Evolutionary conservation across 169 alveolate genomes (phyloP).

Genomic region (Theileria equi): DNA sequence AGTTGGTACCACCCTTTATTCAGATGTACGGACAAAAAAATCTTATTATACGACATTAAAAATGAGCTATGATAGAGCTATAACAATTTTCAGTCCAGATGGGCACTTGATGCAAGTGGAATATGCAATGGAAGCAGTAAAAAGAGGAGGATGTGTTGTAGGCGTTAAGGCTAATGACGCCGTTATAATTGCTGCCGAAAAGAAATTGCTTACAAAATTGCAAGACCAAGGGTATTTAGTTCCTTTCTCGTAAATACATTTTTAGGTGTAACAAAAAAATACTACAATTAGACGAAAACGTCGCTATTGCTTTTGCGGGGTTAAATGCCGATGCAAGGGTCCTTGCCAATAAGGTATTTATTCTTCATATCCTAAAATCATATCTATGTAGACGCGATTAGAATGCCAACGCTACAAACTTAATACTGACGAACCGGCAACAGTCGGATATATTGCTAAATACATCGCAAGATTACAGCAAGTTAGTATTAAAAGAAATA

Average conservation of each 20-base stretch:
- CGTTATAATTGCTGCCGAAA: conserved; percentile 96
- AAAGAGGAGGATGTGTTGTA: conserved; percentile 93
- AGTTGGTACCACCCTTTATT: too few species aligned
- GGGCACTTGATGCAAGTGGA: conserved; percentile 99
- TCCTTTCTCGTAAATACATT: background rate
- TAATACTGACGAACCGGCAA: conserved; percentile 92
- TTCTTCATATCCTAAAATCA: background rate
- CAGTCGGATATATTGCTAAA: conserved; percentile 94
- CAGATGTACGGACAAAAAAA: background rate
- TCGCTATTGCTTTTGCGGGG: conserved; percentile 97
- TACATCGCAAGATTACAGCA: conserved; percentile 92
- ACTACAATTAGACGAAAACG: conserved; percentile 88
- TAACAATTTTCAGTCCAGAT: conserved; percentile 99
- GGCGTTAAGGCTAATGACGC: conserved; percentile 94
- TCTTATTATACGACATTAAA: conserved; percentile 3
- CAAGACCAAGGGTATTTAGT: conserved; percentile 82
- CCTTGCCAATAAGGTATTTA: conserved; percentile 84
- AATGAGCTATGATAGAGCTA: conserved; percentile 97
- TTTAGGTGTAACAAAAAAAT: conserved; percentile 84
- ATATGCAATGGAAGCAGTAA: conserved; percentile 98
- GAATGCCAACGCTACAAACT: conserved; percentile 95
- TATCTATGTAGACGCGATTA: conserved; percentile 82
- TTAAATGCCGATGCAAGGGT: conserved; percentile 98
- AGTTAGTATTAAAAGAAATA: conserved; percentile 14
- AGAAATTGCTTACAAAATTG: conserved; percentile 91